A percentile compares a stretch with the other conserved stretches of the same genome.
Conservation (phyloP, 2,329 filamentous ascomycete genomes). For the Akanthomyces dipterigenus region DNA sequence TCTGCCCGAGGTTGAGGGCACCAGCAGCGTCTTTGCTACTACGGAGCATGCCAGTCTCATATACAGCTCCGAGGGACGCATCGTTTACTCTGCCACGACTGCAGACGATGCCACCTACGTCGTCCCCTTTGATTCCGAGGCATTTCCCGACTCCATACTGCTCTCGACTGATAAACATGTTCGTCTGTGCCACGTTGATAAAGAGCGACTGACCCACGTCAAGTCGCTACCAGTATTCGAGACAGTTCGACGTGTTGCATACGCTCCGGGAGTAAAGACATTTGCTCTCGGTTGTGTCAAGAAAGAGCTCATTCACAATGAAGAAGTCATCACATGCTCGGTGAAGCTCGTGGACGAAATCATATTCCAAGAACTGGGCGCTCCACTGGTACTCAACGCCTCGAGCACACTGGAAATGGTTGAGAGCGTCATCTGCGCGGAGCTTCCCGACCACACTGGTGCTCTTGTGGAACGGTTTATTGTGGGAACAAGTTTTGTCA, state of each 20-base stretch:
- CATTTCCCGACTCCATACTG: constrained; percentile 73
- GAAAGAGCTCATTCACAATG: constrained; percentile 61
- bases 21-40: constrained; percentile 82
- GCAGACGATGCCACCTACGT: constrained; percentile 78
- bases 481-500: constrained; percentile 78
- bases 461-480: constrained; percentile 69
- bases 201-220: constrained; percentile 80
- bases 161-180: constrained; percentile 72
- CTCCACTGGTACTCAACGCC: constrained; percentile 55
- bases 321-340: constrained; percentile 71
- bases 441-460: constrained; percentile 55
- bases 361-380: constrained; percentile 68
- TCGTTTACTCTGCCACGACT: constrained; percentile 90
- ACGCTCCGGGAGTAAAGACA: constrained; percentile 68
- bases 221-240: constrained; percentile 71
- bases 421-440: constrained; percentile 74
- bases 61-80: constrained; percentile 78
- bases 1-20: constrained; percentile 59
- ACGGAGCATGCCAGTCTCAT: constrained; percentile 93
- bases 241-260: constrained; percentile 80
- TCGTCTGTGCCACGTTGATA: constrained; percentile 75
- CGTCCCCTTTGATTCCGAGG: constrained; percentile 73
- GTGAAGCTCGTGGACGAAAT: constrained; percentile 90
- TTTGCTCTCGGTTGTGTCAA: constrained; percentile 86
- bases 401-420: constrained; percentile 60